Evolutionary conservation across 176 grass and related monocot genomes (phyloP), one percentile per base, ranked within the genome.

Genomic region (Guadua angustifolia): DNA sequence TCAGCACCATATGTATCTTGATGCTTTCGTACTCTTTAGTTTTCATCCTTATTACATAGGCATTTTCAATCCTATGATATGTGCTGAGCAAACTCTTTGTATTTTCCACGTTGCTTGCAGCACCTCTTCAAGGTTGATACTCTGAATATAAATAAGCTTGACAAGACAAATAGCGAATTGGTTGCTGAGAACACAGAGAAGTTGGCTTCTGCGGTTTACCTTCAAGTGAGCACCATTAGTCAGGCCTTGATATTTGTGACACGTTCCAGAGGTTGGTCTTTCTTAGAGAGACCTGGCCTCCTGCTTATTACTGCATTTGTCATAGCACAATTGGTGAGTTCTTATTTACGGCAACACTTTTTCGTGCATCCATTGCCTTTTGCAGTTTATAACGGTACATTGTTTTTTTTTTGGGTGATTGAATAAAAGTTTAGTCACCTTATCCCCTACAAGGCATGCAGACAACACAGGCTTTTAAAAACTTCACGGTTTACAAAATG

Each of bases 191-290:
- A 76, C 68, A 83, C 38, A 13, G 83, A 79, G 69, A 92, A 24
- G 55, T 6, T 88, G 79, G 90, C 90, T 35, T 92, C 90, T 26
- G 92, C 92, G 11, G 83, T 94, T 11, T 94, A 91, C 66, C 89
- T 94, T 38, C 92, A 94, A 91, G 92, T 94, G 80, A 91, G 92
- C 89, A 94, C 89, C 77, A 91, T 94, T 38, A 94, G 92, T 63
- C 92, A 94, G 61, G 92, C 89, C 13, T 75, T 91, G 60, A 94
- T 94, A 77, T 94, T 94, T 51, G 92, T 94, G 83, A 94, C 89
- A n/a, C 87, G 89, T 19, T 94, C 92, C 12, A 87, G 92, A 45
- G 86, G 86, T 19, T 94, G 92, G 92, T 94, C 86, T 17, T 94
- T 86, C 59, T 24, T 84, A 5, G 92, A 94, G 84, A 79, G 89